phyloP scores from a whole-genome alignment of 441 rosid species.

The Dalechampia spathulata region DNA sequence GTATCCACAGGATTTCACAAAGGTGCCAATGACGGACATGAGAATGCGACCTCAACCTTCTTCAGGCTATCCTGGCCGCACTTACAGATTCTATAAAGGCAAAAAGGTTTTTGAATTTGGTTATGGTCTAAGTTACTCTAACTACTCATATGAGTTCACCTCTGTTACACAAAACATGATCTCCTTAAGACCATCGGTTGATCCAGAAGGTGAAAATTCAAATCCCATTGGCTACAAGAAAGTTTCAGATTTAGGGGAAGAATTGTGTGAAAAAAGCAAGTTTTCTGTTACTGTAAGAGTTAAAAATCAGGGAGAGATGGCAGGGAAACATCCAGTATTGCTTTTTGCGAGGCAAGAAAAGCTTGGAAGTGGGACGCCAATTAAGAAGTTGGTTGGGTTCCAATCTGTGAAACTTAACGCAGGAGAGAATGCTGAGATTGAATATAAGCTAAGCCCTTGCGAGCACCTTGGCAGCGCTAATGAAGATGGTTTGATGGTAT shows the following conservation, averaged over 20 bases:
- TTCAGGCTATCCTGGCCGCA: slow-evolving; percentile 76
- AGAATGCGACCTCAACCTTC: slow-evolving; percentile 61
- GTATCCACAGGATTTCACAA: slow-evolving; percentile 63
- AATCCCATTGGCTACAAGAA: slow-evolving; percentile 15
- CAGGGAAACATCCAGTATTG: slow-evolving; percentile 71
- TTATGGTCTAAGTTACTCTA: slow-evolving; percentile 70
- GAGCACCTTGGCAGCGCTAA: slow-evolving; percentile 62
- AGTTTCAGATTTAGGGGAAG: slow-evolving; percentile 43
- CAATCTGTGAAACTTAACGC: slow-evolving; percentile 47
- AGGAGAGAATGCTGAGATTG: slow-evolving; percentile 42
- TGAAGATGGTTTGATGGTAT: slow-evolving; percentile 55
- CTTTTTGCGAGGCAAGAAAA: slow-evolving; percentile 41
- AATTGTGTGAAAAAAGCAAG: slow-evolving; percentile 37
- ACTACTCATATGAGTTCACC: slow-evolving; percentile 42
- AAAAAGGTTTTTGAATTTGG: slow-evolving; percentile 58
- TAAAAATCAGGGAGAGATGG: slow-evolving; percentile 53
- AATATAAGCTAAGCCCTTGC: slow-evolving; percentile 50
- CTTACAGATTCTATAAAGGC: slow-evolving; percentile 71
- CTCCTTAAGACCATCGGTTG: slow-evolving; percentile 21
- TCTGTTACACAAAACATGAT: slow-evolving; percentile 19
- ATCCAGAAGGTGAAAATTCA: slow-evolving; percentile 9
- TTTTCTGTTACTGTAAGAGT: slow-evolving; percentile 40
- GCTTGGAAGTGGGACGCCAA: slow-evolving; percentile 39
- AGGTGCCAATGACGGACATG: slow-evolving; percentile 85
- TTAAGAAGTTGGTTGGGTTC: slow-evolving; percentile 60